phyloP scores from a whole-genome alignment of 345 rosid species.

The Linum lewisii region DNA sequence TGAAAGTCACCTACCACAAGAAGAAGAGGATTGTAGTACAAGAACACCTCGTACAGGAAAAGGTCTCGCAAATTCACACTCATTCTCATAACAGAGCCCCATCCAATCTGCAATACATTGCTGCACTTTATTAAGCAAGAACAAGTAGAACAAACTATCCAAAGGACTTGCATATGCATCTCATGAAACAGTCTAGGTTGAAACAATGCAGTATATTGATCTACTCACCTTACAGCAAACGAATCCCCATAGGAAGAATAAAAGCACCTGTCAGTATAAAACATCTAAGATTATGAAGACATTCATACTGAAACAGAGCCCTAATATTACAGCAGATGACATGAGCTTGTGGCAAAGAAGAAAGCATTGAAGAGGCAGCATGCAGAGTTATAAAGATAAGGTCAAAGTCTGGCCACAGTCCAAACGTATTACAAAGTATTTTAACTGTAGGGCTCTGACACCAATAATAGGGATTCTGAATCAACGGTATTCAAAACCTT shows the following conservation, averaged over 20 bases:
- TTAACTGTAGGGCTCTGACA: too few relatives aligned
- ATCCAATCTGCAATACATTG: slow-evolving; percentile 58
- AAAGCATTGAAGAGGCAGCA: too few relatives aligned
- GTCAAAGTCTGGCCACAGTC: too few relatives aligned
- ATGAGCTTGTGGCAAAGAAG: not conserved
- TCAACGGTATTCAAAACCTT: too few relatives aligned
- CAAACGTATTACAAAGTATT: too few relatives aligned
- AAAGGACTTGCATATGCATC: not conserved
- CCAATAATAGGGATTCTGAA: too few relatives aligned
- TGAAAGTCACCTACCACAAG: slow-evolving; percentile 58
- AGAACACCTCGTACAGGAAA: slow-evolving; percentile 83
- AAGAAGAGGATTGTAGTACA: slow-evolving; percentile 96
- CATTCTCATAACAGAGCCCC: slow-evolving; percentile 96
- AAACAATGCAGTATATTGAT: not conserved
- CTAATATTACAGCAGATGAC: not conserved
- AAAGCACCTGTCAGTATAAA: slow-evolving; percentile 45
- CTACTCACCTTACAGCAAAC: slow-evolving; percentile 81
- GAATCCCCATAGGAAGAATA: slow-evolving; percentile 67
- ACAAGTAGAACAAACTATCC: slow-evolving; percentile 2
- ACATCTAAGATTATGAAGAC: not conserved
- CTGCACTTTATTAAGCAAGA: not conserved
- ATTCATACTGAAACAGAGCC: not conserved
- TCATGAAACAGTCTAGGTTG: slow-evolving; percentile 1
- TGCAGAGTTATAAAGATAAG: not conserved
- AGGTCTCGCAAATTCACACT: slow-evolving; percentile 69